Evolutionary conservation across 2,329 filamentous ascomycete species (phyloP), one percentile per base, ranked within the genome.

Genomic region (Metarhizium brunneum): DNA sequence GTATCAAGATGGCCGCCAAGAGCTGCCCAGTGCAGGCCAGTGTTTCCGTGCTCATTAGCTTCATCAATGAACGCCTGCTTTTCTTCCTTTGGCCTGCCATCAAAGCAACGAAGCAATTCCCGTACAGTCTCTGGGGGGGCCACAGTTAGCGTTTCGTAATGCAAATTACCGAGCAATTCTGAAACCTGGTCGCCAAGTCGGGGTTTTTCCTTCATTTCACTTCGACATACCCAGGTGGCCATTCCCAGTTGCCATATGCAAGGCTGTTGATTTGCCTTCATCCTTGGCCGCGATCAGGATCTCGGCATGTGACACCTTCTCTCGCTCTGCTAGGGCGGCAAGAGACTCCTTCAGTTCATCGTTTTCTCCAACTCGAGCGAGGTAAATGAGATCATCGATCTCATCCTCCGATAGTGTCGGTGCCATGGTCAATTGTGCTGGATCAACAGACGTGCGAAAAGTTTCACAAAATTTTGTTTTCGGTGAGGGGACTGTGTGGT

Each of bases 181-280:
- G 11, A 47, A 53, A 13, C n/a, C 29, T 10, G 50, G 10, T 7
- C 20, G 1, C 2, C 14, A 16, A 4, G 30, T 8, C 14, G 8
- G 18, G 6, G 8, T 2, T 32, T 1, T 13, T 1, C 0, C 7
- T 30, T 29, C 45, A 29, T 30, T 13, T 40, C 36, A 36, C 42
- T n/a, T 6, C n/a, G 13, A 55, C 76, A 64, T 79, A 92, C 90
- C 87, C 58, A 82, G 66, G 67, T 96, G 87, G 1, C 92, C 92
- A 68, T 99, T 99, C 30, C 90, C 94, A 29, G 90, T 85, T 7
- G 92, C 90, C 83, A 95, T 96, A 73, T 99, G 94, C 66, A 97
- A 71, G 50, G 86, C 87, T 60, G 91, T 95, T 56, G 89, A 88
- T 60, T 86, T 88, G 62, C 85, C 81, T 47, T 83, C 78, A 67